Conservation (phyloP, 441 rosid genomes). For the Brassica hybrid region DNA sequence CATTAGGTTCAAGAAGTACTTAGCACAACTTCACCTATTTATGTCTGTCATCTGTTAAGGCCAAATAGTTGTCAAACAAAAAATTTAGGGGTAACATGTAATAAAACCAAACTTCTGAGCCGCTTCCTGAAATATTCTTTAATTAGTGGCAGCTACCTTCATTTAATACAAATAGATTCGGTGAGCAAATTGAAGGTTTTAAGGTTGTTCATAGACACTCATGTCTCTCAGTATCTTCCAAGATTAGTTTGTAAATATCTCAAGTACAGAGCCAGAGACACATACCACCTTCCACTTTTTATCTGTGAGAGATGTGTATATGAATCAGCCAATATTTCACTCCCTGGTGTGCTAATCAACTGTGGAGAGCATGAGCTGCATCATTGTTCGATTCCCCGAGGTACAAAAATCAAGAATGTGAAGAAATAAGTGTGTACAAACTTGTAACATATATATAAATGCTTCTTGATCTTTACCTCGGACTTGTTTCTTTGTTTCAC, state of each 20-base stretch:
- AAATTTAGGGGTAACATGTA: background rate
- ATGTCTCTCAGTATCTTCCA: conserved; percentile 21
- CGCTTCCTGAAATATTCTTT: background rate
- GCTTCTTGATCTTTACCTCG: conserved; percentile 52
- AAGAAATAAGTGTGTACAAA: conserved; percentile 11
- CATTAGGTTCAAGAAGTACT: too few relatives aligned
- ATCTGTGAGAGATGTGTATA: conserved; percentile 17
- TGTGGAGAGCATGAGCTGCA: conserved; percentile 51
- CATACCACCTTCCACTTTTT: background rate
- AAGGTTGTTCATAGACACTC: conserved; percentile 9
- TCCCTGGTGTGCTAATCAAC: conserved; percentile 18
- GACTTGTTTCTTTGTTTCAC: conserved; percentile 48
- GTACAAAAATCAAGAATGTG: conserved; percentile 33
- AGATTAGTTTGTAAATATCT: conserved; percentile 15
- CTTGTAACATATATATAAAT: background rate
- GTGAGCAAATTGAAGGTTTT: conserved; percentile 12
- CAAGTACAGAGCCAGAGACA: conserved; percentile 6
- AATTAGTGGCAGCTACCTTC: background rate
- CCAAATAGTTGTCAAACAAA: background rate
- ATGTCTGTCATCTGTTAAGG: background rate
- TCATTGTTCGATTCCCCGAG: conserved; percentile 66
- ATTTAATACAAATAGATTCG: conserved; percentile 23
- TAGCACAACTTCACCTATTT: too few relatives aligned
- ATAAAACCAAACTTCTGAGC: conserved; percentile 8
- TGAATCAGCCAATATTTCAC: conserved; percentile 26